Percentiles rank a stretch among this genome's conserved stretches.
phyloP scores from a whole-genome alignment of 139 green algal genomes.

The Edaphochlamys debaryana region DNA sequence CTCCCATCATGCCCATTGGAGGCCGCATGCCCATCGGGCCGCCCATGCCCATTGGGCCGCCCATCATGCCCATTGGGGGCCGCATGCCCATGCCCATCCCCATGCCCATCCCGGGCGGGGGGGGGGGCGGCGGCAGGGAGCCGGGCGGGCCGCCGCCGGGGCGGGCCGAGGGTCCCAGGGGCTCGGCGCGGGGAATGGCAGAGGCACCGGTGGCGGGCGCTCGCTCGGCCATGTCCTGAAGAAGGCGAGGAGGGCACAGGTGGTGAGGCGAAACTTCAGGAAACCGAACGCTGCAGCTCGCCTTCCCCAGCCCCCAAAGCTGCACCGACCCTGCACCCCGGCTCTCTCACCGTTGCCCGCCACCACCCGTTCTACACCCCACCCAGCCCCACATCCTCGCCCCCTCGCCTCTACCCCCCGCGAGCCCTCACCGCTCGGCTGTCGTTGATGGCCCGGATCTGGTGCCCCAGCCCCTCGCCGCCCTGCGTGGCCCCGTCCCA shows the following conservation, averaged over 20 bases:
- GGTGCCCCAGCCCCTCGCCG: slow-evolving; percentile 45
- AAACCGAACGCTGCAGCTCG: no score
- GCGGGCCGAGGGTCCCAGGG: slow-evolving; percentile 1
- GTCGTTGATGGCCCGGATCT: slow-evolving; percentile 57
- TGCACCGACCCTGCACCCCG: no score
- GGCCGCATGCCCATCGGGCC: background rate
- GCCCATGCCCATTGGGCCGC: slow-evolving; percentile 31
- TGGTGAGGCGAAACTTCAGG: no score
- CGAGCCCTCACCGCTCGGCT: no score
- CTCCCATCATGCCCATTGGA: slow-evolving; percentile 29
- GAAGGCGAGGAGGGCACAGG: no score
- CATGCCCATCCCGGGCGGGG: slow-evolving; percentile 38
- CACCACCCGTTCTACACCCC: no score
- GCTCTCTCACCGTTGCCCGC: no score
- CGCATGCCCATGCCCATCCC: slow-evolving; percentile 42
- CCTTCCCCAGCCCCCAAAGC: no score
- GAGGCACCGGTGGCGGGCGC: background rate
- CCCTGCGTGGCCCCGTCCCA: slow-evolving; percentile 71
- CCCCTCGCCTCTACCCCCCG: no score
- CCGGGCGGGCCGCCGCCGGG: background rate
- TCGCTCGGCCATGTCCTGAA: slow-evolving; percentile 33
- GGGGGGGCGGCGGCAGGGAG: slow-evolving; percentile 16
- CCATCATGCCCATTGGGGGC: background rate
- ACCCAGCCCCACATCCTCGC: no score
- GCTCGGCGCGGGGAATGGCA: slow-evolving; percentile 20